Percentiles rank a stretch among this genome's conserved stretches.
phyloP scores from a whole-genome alignment of 1,139 yeast genomes.

The Ogataea hybrid region DNA sequence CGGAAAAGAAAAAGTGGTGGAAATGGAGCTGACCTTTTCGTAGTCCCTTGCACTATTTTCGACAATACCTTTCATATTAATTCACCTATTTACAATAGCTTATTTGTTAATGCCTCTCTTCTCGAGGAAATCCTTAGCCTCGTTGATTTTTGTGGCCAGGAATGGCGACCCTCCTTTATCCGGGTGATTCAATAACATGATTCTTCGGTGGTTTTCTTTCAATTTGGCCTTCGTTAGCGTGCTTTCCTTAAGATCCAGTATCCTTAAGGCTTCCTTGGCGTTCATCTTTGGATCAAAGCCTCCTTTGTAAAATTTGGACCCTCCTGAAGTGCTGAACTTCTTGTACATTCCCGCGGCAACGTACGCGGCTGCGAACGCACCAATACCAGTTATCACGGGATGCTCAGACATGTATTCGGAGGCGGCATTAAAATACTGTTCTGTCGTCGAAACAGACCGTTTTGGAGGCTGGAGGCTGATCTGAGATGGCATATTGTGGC shows the following conservation, averaged over 20 bases:
- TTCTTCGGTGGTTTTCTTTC: constrained; percentile 89
- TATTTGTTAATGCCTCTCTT: constrained; percentile 56
- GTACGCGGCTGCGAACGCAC: constrained; percentile 64
- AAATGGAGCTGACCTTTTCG: not conserved
- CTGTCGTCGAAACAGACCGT: constrained; percentile 49
- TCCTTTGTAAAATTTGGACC: constrained; percentile 74
- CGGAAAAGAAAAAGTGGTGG: constrained; percentile 1
- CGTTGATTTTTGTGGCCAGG: constrained; percentile 94
- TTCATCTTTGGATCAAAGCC: constrained; percentile 90
- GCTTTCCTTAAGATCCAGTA: constrained; percentile 79
- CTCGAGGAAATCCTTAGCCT: constrained; percentile 91
- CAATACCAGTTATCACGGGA: constrained; percentile 75
- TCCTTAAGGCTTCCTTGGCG: constrained; percentile 86
- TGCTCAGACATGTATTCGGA: constrained; percentile 68
- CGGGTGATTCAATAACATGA: constrained; percentile 95
- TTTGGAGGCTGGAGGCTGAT: constrained; percentile 13
- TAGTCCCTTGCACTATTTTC: not conserved
- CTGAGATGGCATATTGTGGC: constrained; percentile 27
- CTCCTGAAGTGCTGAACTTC: constrained; percentile 67
- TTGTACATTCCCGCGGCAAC: constrained; percentile 68
- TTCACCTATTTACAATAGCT: constrained; percentile 4
- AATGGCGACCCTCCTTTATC: constrained; percentile 97
- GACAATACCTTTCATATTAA: not conserved
- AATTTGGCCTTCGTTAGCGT: constrained; percentile 72
- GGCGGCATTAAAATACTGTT: constrained; percentile 67